phyloP scores from a whole-genome alignment of 495 filamentous ascomycete species.

The Tirmania nivea region DNA sequence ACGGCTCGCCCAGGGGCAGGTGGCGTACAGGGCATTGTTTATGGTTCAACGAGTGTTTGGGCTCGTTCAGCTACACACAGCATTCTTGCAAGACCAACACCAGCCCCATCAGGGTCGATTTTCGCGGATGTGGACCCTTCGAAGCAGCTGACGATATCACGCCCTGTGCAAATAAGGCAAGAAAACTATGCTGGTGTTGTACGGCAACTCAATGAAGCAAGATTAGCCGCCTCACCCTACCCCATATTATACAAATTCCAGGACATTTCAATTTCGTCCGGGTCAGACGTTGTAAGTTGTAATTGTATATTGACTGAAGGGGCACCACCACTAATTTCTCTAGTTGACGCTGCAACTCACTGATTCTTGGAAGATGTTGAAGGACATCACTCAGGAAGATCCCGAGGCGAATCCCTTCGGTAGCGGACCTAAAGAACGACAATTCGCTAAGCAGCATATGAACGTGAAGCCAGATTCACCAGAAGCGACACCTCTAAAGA shows the following conservation, averaged over 20 bases:
- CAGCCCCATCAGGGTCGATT: conserved; percentile 3
- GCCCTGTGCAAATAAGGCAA: conserved; percentile 15
- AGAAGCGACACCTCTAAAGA: conserved; percentile 12
- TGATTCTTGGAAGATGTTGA: conserved; percentile 18
- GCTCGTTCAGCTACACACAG: conserved; percentile 6
- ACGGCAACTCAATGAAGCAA: conserved; percentile 14
- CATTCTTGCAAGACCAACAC: neutral
- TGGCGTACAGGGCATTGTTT: neutral
- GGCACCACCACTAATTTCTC: neutral
- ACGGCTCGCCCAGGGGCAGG: conserved; percentile 18
- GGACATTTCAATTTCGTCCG: conserved; percentile 16
- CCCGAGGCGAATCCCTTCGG: conserved; percentile 13
- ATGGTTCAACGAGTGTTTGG: conserved; percentile 12
- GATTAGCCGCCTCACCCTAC: conserved; percentile 9
- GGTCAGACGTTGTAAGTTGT: conserved; percentile 15
- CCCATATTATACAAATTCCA: conserved; percentile 17
- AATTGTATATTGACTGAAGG: neutral
- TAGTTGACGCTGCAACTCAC: conserved; percentile 18
- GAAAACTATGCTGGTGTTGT: conserved; percentile 13
- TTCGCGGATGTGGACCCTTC: conserved; percentile 16
- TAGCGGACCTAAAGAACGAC: conserved; percentile 12
- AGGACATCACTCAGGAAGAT: conserved; percentile 11
- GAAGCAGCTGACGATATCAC: conserved; percentile 13
- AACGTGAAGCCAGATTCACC: conserved; percentile 7
- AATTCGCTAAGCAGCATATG: conserved; percentile 3